Percentiles rank a stretch among this genome's conserved stretches.
phyloP scores from a whole-genome alignment of 768 basidiomycete genomes.

The Tylopilus balloui region DNA sequence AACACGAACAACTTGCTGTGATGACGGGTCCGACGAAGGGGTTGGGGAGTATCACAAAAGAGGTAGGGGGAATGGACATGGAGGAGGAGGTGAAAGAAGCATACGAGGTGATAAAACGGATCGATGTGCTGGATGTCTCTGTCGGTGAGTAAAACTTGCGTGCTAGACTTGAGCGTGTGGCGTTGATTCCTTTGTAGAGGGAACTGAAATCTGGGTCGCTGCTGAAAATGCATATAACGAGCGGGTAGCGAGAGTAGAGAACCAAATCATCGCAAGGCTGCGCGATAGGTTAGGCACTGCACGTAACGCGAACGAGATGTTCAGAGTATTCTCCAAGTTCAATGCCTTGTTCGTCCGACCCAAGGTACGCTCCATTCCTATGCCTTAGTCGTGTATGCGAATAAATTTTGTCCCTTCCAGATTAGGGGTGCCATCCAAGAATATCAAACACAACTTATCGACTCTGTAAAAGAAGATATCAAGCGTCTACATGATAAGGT shows the following conservation, averaged over 20 bases:
- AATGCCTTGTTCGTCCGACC: constrained; percentile 95
- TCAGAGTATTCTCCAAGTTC: constrained; percentile 97
- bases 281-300: constrained; percentile 92
- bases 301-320: constrained; percentile 98
- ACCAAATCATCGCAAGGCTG: constrained; percentile 93
- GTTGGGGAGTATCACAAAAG: constrained; percentile 63
- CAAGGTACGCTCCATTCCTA: constrained; percentile 53
- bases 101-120: constrained; percentile 95
- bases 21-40: constrained; percentile 97
- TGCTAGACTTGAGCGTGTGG: not conserved
- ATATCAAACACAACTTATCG: constrained; percentile 97
- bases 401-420: constrained; percentile 33
- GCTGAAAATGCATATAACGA: constrained; percentile 98
- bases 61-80: constrained; percentile 93
- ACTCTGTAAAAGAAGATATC: constrained; percentile 98
- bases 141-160: constrained; percentile 52
- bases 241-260: constrained; percentile 94
- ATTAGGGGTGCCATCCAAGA: constrained; percentile 98
- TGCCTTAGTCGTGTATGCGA: not conserved
- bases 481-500: constrained; percentile 92
- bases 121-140: constrained; percentile 93
- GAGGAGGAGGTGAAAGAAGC: constrained; percentile 95
- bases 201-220: constrained; percentile 95
- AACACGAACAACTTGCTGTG: constrained; percentile 94
- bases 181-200: constrained; percentile 51